Evolutionary conservation across 495 filamentous ascomycete genomes (phyloP), one percentile per base, ranked within the genome.

Genomic region (Talaromyces ruber): DNA sequence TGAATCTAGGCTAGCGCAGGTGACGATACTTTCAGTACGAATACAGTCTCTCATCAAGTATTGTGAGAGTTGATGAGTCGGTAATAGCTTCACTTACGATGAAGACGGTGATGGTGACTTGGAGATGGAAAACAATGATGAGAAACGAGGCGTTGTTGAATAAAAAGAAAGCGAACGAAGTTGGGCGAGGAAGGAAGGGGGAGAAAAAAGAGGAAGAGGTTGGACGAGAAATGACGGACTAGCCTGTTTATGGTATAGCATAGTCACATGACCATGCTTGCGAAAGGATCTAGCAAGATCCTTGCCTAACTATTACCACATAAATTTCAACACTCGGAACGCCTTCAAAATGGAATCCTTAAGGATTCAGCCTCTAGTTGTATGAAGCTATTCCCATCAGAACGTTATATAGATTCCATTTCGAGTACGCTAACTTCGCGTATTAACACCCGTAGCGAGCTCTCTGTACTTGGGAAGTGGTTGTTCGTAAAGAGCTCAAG

Each of bases 141-240:
- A 65, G 58, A 64, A 28, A 56, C 43, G 54, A 52, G 62, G 61
- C 53, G 58, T 59, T 64, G 64, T 55, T 29, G 53, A 45, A 51
- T 37, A 43, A 62, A 52, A 37, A 61, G 54, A 55, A 59, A 32
- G 58, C 26, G 34, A 63, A 59, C 57, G 59, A 63, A 30, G 52
- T 24, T 30, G 53, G 12, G 47, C 25, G 55, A 58, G 18, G 56
- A 64, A 62, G 53, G 55, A 47, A 18, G 54, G 28, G 63, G 56
- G 61, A 52, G 51, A 63, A 65, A 64, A 64, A 61, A 47, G 62
- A 57, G 53, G 60, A 64, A 63, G 62, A 50, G 60, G 63, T 34
- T 57, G 29, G 54, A 57, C 54, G 1, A 6, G 6, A 12, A 24
- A 6, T 18, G 51, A n/a, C n/a, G n/a, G n/a, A 12, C 51, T 54